These are phyloP conservation scores for Gilbertella persicaria DNA, from an alignment of 371 early-diverging fungal species.

Conservation along the genomic window DNA sequence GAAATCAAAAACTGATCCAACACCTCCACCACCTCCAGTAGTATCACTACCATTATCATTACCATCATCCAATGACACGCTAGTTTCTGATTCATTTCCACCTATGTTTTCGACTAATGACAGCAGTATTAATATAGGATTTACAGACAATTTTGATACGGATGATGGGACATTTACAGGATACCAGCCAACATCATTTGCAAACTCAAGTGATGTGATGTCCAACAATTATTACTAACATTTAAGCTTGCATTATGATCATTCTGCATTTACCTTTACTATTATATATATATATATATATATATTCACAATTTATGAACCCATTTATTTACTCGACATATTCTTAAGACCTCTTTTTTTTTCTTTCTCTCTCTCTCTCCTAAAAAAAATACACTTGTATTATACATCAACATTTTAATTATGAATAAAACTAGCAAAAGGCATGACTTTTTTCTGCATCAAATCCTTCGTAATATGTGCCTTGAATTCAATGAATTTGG, in stretches of 20 bases:
- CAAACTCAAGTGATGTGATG: constrained; percentile 1
- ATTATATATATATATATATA: neutral
- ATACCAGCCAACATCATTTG: neutral
- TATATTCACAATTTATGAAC: neutral
- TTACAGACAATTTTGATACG: neutral
- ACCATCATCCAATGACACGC: too few species aligned
- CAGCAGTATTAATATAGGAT: too few species aligned
- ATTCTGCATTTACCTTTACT: neutral
- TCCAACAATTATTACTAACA: constrained; percentile 7
- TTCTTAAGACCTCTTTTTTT: neutral
- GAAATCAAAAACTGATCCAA: constrained; percentile 11
- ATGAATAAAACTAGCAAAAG: too few species aligned
- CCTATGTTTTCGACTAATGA: too few species aligned
- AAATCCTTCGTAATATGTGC: constrained; percentile 46
- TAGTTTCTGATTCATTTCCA: too few species aligned
- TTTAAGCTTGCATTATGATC: neutral
- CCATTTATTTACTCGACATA: neutral
- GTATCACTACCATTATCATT: too few species aligned
- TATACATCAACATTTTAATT: too few species aligned
- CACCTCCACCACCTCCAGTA: constrained; percentile 1
- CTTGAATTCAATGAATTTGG: constrained; percentile 64
- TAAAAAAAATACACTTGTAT: constrained; percentile 3
- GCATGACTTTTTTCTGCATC: constrained; percentile 11
- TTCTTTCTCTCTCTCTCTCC: neutral
- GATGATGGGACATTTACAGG: neutral